A percentile compares a stretch with the other conserved stretches of the same genome.
phyloP scores from a whole-genome alignment of 345 rosid genomes.

The Cochlearia excelsa region DNA sequence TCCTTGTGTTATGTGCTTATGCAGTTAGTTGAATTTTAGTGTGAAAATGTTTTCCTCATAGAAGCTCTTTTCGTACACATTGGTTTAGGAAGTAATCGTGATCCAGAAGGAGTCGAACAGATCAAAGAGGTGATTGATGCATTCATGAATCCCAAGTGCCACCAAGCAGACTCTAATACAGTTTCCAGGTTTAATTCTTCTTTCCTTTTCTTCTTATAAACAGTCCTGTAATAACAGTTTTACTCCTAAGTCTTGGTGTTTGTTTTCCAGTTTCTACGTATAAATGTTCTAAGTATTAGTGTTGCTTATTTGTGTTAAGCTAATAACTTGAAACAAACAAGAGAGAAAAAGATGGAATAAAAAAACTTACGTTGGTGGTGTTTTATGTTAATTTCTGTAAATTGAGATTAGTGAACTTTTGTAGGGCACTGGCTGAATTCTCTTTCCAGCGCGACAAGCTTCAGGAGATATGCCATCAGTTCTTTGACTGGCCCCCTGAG shows the following conservation, averaged over 20 bases:
- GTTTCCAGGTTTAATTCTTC: constrained; percentile 52
- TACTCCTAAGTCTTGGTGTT: neutral
- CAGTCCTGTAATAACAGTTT: constrained; percentile 10
- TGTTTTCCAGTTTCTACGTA: no score
- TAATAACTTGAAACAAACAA: neutral
- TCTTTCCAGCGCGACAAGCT: constrained; percentile 56
- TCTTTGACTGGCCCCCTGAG: constrained; percentile 84
- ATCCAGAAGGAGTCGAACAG: constrained; percentile 38
- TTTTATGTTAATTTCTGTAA: no score
- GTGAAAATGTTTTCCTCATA: constrained; percentile 3
- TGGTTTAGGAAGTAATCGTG: constrained; percentile 36
- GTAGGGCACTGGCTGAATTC: constrained; percentile 58
- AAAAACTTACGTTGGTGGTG: neutral
- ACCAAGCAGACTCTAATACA: constrained; percentile 64
- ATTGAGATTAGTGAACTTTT: constrained; percentile 3
- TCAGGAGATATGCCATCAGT: constrained; percentile 56
- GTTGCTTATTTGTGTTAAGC: constrained; percentile 1
- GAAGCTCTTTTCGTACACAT: constrained; percentile 3
- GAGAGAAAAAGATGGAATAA: neutral
- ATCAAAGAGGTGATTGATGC: constrained; percentile 72
- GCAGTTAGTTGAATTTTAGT: constrained; percentile 15
- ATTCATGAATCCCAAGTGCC: constrained; percentile 77
- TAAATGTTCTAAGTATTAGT: constrained; percentile 2
- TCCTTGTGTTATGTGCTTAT: constrained; percentile 18
- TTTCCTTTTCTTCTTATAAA: no score